Evolutionary conservation across 768 basidiomycete species (phyloP), one percentile per base, ranked within the genome.

Genomic region (Imleria badia): DNA sequence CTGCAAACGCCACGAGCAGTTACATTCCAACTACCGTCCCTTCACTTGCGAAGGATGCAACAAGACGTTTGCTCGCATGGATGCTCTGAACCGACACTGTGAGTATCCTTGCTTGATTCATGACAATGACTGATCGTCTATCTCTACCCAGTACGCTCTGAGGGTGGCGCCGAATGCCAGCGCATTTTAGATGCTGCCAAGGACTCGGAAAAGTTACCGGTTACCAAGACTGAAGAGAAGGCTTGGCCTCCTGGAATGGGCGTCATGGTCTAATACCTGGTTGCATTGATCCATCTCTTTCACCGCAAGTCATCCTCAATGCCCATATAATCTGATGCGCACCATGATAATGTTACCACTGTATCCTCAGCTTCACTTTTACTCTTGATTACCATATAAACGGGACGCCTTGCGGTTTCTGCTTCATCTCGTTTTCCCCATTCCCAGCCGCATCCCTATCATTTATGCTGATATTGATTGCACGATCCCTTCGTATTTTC

Each of bases 1-100:
- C 69, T 97, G 95, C 73, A 98, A 96, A 68, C 83, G 94, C 3
- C 96, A 98, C 63, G 95, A 97, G 71, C 89, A 94, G 60, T 78
- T 98, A 39, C 95, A 98, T 69, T 86, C 91, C 54, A 95, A 96
- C 62, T 88, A 93, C 64, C 77, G 94, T 22, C 94, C 94, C 57
- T 96, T 94, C 69, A 88, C 83, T 13, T 98, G 96, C 65, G 91
- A 94, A 10, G 94, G 93, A 41, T 98, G 95, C 68, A 81, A 82
- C 61, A 91, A 94, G 77, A 91, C 86, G 61, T 98, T 98, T 76
- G 94, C 94, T 31, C 73, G 95, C 56, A 88, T 97, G 82, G 96
- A 98, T 71, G 95, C 95, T 39, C 78, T 98, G 48, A 96, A 96
- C 66, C 75, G 95, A 58, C 96, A 98, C 76, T 72, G 91, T 94